phyloP scores from a whole-genome alignment of 352 stramenopile species.

The Phytophthora aleatoria region DNA sequence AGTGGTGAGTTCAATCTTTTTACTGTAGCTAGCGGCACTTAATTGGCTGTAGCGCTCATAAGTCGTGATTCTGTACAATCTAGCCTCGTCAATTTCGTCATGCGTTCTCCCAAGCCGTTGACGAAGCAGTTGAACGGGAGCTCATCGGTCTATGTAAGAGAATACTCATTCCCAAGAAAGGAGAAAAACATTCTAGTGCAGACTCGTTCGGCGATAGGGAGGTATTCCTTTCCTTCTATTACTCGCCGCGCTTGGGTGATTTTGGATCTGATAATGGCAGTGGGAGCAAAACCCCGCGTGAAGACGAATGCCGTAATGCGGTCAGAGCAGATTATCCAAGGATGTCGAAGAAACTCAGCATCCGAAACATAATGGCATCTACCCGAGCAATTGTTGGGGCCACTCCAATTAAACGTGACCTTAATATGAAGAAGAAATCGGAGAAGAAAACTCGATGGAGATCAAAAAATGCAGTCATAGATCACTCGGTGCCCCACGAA shows the following conservation, averaged over 20 bases:
- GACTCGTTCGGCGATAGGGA: neutral
- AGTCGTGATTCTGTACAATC: neutral
- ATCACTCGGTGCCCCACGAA: slow-evolving; percentile 34
- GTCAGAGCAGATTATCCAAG: slow-evolving; percentile 15
- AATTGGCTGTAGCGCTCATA: neutral
- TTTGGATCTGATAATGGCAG: neutral
- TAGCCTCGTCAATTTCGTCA: slow-evolving; percentile 46
- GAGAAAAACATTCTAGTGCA: neutral
- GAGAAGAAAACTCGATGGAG: slow-evolving; percentile 22
- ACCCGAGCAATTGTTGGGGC: slow-evolving; percentile 10
- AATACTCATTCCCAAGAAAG: neutral
- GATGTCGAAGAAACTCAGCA: slow-evolving; percentile 15
- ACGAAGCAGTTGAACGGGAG: slow-evolving; percentile 42
- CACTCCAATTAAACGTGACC: neutral
- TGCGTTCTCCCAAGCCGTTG: slow-evolving; percentile 40
- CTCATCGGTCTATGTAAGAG: slow-evolving; percentile 26
- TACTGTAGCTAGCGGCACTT: neutral
- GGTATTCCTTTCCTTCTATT: slow-evolving; percentile 48
- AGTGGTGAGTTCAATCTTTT: slow-evolving; percentile 28
- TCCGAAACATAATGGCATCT: slow-evolving; percentile 26
- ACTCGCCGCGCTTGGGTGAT: slow-evolving; percentile 26
- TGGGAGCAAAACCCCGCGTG: neutral
- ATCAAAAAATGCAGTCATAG: slow-evolving; percentile 47
- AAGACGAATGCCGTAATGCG: slow-evolving; percentile 19
- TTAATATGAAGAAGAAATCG: slow-evolving; percentile 15